A percentile compares a stretch with the other conserved stretches of the same genome.
These are phyloP conservation scores for Thielaviopsis ethacetica DNA, from an alignment of 2,329 filamentous ascomycete genomes.

Conservation along the genomic window DNA sequence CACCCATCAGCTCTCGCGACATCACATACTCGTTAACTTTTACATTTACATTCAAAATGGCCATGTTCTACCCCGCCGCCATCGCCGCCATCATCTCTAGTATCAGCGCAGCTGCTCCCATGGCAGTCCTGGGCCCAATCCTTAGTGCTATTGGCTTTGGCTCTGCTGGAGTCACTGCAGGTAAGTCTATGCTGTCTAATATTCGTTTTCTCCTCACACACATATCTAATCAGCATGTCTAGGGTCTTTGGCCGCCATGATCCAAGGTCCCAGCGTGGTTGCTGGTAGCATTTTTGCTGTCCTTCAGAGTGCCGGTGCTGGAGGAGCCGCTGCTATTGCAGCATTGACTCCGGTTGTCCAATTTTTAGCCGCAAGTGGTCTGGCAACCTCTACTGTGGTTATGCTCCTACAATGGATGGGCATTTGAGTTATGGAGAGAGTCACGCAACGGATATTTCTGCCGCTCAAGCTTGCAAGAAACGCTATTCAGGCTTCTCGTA, in stretches of 20 bases:
- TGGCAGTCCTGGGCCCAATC: background rate
- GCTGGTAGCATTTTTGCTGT: conserved; percentile 1
- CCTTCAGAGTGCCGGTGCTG: conserved; percentile 7
- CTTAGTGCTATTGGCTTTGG: background rate
- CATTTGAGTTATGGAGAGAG: background rate
- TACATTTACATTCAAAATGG: too few species aligned
- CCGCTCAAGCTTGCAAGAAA: too few species aligned
- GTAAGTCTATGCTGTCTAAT: background rate
- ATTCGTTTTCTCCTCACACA: background rate
- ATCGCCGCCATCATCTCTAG: background rate
- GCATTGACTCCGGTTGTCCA: background rate
- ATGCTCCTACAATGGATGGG: background rate
- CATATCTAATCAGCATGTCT: background rate
- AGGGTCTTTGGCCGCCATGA: background rate
- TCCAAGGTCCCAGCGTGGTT: background rate
- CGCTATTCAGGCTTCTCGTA: too few species aligned
- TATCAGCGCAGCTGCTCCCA: background rate
- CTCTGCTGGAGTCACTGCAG: background rate
- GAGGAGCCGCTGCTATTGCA: background rate
- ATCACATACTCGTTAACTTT: too few species aligned
- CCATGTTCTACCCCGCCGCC: too few species aligned
- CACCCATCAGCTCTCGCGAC: too few species aligned
- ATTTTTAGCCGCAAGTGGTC: background rate
- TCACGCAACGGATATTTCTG: too few species aligned
- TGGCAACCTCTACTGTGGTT: background rate